These are phyloP conservation scores for Acanthamoeba triangularis DNA, from an alignment of 208 protist species.

Conservation along the genomic window DNA sequence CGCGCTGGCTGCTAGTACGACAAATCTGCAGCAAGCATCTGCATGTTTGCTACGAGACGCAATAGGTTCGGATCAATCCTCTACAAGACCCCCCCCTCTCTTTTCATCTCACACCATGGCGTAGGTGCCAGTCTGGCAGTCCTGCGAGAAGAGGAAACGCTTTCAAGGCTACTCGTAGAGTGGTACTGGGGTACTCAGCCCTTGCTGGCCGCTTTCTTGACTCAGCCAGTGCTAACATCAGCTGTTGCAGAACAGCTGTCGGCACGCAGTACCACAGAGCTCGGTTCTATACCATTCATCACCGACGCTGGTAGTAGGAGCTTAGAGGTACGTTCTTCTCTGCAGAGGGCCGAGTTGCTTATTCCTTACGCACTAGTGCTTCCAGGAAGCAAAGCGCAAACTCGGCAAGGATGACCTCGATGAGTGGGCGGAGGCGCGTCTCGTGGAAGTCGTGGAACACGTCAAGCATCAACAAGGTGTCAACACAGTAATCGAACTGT, in stretches of 20 bases:
- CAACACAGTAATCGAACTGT: not conserved
- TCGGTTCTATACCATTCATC: not conserved
- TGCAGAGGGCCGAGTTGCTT: not conserved
- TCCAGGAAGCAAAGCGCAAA: not conserved
- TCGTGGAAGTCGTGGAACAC: not conserved
- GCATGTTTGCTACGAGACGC: not conserved
- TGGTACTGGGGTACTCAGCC: constrained; percentile 48
- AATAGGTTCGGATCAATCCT: too few relatives aligned
- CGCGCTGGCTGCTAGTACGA: not conserved
- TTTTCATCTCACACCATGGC: not conserved
- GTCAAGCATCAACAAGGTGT: not conserved
- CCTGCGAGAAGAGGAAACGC: not conserved
- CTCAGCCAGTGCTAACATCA: not conserved
- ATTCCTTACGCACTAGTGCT: not conserved
- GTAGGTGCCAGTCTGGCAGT: constrained; percentile 1
- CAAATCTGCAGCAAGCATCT: not conserved
- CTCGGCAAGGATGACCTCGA: not conserved
- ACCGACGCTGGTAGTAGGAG: not conserved
- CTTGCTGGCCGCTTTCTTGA: not conserved
- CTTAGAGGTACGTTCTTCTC: not conserved
- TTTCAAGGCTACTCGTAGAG: not conserved
- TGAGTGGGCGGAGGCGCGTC: constrained; percentile 7
- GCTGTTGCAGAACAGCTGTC: not conserved
- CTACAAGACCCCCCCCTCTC: not conserved
- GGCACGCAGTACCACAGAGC: not conserved